Percentiles rank a stretch among this genome's conserved stretches.
These are phyloP conservation scores for Diplodia corticola DNA, from an alignment of 2,329 filamentous ascomycete species.

Conservation along the genomic window DNA sequence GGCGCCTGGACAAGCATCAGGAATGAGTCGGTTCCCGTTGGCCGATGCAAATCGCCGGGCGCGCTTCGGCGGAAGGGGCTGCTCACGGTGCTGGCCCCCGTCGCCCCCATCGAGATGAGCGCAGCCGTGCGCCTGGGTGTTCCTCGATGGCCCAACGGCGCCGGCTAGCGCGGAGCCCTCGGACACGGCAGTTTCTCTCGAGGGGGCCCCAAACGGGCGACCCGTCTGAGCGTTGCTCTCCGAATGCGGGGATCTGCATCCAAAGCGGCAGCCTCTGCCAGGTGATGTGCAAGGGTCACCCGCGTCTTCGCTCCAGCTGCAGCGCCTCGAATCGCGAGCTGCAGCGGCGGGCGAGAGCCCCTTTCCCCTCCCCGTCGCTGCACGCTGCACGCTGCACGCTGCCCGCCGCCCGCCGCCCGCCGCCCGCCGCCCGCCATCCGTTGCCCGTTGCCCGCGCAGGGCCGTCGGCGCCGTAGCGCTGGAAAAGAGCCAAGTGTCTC, in stretches of 20 bases:
- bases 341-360: background rate
- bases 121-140: background rate
- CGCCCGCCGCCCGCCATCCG: background rate
- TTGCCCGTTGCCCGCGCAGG: background rate
- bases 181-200: slow-evolving; percentile 1
- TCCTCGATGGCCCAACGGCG: slow-evolving; percentile 4
- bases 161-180: slow-evolving; percentile 1
- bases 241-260: slow-evolving; percentile 16
- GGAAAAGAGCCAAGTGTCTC: slow-evolving; percentile 8
- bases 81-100: background rate
- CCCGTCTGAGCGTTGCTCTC: background rate
- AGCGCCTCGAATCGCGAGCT: slow-evolving; percentile 1
- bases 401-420: background rate
- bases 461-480: background rate
- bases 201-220: background rate
- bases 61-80: slow-evolving; percentile 2
- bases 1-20: slow-evolving; percentile 5
- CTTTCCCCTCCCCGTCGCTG: background rate
- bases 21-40: slow-evolving; percentile 7
- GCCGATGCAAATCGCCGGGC: slow-evolving; percentile 12
- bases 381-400: background rate
- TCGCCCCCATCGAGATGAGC: background rate
- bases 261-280: slow-evolving; percentile 2
- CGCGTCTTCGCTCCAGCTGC: too few species aligned
- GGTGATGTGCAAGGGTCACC: slow-evolving; percentile 3